A percentile compares a stretch with the other conserved stretches of the same genome.
These are phyloP conservation scores for Kazachstania psychrophila DNA, from an alignment of 805 yeast species.

Conservation along the genomic window DNA sequence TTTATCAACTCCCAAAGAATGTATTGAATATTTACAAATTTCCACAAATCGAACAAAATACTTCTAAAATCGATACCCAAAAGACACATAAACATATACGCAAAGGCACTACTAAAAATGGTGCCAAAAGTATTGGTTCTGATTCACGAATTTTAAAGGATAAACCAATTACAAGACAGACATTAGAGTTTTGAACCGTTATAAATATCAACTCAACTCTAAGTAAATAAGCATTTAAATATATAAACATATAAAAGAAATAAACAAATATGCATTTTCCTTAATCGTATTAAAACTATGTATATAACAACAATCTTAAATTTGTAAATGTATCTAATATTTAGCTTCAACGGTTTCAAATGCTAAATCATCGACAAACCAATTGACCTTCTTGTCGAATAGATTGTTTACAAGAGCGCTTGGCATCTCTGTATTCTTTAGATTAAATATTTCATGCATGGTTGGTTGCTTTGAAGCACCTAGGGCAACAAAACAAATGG, in stretches of 20 bases:
- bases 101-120: no score
- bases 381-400: slow-evolving; percentile 45
- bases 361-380: slow-evolving; percentile 85
- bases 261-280: not conserved
- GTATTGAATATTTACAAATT: slow-evolving; percentile 35
- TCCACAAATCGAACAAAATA: not conserved
- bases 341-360: slow-evolving; percentile 30
- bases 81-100: not conserved
- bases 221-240: slow-evolving; percentile 2
- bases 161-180: slow-evolving; percentile 20
- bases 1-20: slow-evolving; percentile 42
- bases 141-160: slow-evolving; percentile 12
- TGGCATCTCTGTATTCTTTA: slow-evolving; percentile 46
- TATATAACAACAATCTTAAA: slow-evolving; percentile 1
- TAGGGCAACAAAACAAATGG: slow-evolving; percentile 77
- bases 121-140: slow-evolving; percentile 4
- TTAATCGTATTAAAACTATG: no score
- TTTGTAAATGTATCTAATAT: no score
- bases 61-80: not conserved
- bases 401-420: slow-evolving; percentile 63
- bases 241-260: not conserved
- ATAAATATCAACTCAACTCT: not conserved
- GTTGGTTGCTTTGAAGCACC: slow-evolving; percentile 76
- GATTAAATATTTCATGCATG: slow-evolving; percentile 59
- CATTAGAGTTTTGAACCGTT: slow-evolving; percentile 4